A percentile compares a stretch with the other conserved stretches of the same genome.
These are phyloP conservation scores for Calocybe indica DNA, from an alignment of 768 basidiomycete species.

Conservation along the genomic window DNA sequence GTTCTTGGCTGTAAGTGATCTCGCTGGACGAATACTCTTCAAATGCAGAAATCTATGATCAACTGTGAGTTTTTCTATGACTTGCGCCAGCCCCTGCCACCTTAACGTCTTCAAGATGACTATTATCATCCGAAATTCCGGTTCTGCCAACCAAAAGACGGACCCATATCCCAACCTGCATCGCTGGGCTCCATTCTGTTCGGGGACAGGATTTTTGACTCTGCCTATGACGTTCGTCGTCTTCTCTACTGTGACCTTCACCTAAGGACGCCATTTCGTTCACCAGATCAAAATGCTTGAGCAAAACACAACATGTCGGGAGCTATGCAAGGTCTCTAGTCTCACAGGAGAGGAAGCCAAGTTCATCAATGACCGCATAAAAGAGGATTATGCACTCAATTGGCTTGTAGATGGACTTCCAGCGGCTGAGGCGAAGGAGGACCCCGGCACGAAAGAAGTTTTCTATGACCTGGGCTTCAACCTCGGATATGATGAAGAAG, in stretches of 20 bases:
- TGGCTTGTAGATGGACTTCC: slow-evolving; percentile 95
- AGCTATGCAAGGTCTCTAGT: slow-evolving; percentile 53
- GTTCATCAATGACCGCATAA: slow-evolving; percentile 89
- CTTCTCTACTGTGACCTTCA: background rate
- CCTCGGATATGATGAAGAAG: slow-evolving; percentile 69
- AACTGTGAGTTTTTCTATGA: slow-evolving; percentile 54
- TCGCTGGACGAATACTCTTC: background rate
- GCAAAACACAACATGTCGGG: slow-evolving; percentile 69
- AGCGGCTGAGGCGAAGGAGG: slow-evolving; percentile 87
- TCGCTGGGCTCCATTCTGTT: slow-evolving; percentile 92
- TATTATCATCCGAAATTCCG: slow-evolving; percentile 86
- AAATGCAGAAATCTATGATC: slow-evolving; percentile 76
- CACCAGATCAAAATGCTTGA: slow-evolving; percentile 75
- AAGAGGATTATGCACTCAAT: slow-evolving; percentile 89
- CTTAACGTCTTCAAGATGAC: slow-evolving; percentile 54
- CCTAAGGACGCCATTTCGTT: background rate
- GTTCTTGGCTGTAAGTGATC: background rate
- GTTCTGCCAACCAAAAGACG: slow-evolving; percentile 79
- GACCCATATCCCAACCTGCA: slow-evolving; percentile 72
- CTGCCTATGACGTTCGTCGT: slow-evolving; percentile 72
- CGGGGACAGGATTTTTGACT: slow-evolving; percentile 91
- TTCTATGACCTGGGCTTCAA: slow-evolving; percentile 96
- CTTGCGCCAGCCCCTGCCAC: background rate
- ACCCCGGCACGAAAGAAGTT: slow-evolving; percentile 69
- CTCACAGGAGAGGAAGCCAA: slow-evolving; percentile 70